Percentiles rank a stretch among this genome's conserved stretches.
Evolutionary conservation across 2,329 filamentous ascomycete species (phyloP).

Genomic region (Scytalidium sp.): DNA sequence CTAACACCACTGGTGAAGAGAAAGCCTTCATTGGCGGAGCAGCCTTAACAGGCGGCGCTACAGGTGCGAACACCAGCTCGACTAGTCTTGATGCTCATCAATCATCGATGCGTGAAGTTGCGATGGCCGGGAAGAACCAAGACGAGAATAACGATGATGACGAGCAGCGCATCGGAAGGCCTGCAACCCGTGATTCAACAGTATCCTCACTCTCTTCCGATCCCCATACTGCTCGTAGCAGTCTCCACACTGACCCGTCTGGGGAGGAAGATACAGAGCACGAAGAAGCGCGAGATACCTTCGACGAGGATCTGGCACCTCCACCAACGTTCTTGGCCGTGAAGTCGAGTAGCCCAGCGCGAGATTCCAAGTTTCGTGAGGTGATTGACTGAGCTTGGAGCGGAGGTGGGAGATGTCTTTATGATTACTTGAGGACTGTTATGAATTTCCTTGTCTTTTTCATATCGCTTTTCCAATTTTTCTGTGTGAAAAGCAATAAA

Average conservation of each 20-base stretch:
- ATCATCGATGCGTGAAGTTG: slow-evolving; percentile 16
- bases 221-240: too few relatives aligned
- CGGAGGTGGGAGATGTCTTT: too few relatives aligned
- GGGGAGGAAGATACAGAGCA: slow-evolving; percentile 39
- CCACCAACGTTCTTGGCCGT: slow-evolving; percentile 26
- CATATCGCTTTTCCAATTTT: too few relatives aligned
- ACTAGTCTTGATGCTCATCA: slow-evolving; percentile 27
- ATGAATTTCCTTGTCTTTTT: too few relatives aligned
- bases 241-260: neutral
- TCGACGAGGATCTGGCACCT: slow-evolving; percentile 41
- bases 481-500: too few relatives aligned
- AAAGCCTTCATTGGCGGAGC: slow-evolving; percentile 50
- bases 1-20: slow-evolving; percentile 9
- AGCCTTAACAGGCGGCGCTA: slow-evolving; percentile 35
- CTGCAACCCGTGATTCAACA: slow-evolving; percentile 5
- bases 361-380: slow-evolving; percentile 59
- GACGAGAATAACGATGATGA: slow-evolving; percentile 1
- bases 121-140: slow-evolving; percentile 13
- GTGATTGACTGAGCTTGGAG: slow-evolving; percentile 37
- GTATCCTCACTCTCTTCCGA: slow-evolving; percentile 5
- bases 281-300: slow-evolving; percentile 44
- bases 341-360: slow-evolving; percentile 48
- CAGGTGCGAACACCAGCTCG: slow-evolving; percentile 42
- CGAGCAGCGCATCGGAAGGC: slow-evolving; percentile 7
- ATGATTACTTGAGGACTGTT: too few relatives aligned